Evolutionary conservation across 2,329 filamentous ascomycete genomes (phyloP), one percentile per base, ranked within the genome.

Genomic region (Clarireedia homoeocarpa): DNA sequence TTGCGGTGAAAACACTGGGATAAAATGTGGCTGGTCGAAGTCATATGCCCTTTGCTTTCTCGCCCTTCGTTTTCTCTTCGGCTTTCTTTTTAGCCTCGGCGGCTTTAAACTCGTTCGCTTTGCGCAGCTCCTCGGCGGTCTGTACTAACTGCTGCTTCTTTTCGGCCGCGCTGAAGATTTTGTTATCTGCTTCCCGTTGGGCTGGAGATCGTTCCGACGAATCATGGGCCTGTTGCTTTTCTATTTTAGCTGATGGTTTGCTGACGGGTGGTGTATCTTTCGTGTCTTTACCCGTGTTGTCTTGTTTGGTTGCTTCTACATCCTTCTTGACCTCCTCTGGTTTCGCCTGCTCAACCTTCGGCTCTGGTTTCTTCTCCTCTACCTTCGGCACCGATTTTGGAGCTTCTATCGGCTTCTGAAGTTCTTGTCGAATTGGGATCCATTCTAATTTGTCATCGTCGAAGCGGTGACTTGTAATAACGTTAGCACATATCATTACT

Each of bases 271-370:
- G 49, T 45, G 38, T 27, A 12, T 51, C 17, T 34, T 50, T 24
- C 5, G 49, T 26, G 36, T 40, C 9, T 15, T 40, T 51, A 27
- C 49, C 38, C 6, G 14, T 44, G 10, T 14, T 42, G 34, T 58
- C 24, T 26, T 36, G 6, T 34, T 49, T 57, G 27, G 47, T 38
- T 12, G 53, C 44, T 27, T 55, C 39, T 36, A 20, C 10, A 2
- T 4, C 74, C 4, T 65, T 58, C 4, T 65, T 59, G 2, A 67
- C 73, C 39, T 51, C 38, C 20, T 51, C 40, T 3, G 34, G 4
- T 23, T 71, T 67, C 15, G 80, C 71, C 48, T 77, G 74, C 50
- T 78, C 71, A 1, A 75, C 77, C 48, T 71, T 67, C 9, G 72
- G 68, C 2, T 64, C 61, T 12, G 63, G 67, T 1, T 61, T 55